Evolutionary conservation across 805 yeast species (phyloP).

Genomic region (Kazachstania bromeliacearum): DNA sequence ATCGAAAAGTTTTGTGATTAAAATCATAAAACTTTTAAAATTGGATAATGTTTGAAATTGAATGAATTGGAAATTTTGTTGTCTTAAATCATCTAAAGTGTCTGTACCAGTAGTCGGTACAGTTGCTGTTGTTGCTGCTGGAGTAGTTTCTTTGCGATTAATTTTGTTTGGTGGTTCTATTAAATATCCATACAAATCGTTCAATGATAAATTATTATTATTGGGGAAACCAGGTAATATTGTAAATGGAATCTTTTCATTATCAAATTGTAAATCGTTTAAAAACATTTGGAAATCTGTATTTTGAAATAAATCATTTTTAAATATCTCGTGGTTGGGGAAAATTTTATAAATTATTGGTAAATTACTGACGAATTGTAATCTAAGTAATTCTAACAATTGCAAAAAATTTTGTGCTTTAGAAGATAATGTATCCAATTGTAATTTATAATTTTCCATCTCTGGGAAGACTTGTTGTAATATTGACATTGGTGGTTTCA

Average conservation of each 20-base stretch:
- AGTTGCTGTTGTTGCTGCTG: neutral
- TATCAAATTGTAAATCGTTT: conserved; percentile 8
- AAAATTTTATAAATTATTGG: conserved; percentile 23
- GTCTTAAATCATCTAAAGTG: conserved; percentile 5
- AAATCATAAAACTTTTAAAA: conserved; percentile 17
- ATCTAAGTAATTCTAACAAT: conserved; percentile 18
- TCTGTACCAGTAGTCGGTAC: neutral
- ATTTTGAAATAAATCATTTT: conserved; percentile 16
- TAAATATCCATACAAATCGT: conserved; percentile 7
- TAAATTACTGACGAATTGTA: conserved; percentile 16
- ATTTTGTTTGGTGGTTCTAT: conserved; percentile 13
- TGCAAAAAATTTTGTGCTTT: conserved; percentile 15
- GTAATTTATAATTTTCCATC: conserved; percentile 17
- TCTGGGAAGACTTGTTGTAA: conserved; percentile 26
- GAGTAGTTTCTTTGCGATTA: too few species aligned
- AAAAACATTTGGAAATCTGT: conserved; percentile 20
- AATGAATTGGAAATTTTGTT: conserved; percentile 16
- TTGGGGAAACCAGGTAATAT: conserved; percentile 9
- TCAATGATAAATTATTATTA: neutral
- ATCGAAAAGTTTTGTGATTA: conserved; percentile 22
- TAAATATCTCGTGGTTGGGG: conserved; percentile 26
- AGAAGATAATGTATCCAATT: conserved; percentile 8
- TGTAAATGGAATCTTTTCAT: conserved; percentile 6
- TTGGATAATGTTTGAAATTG: conserved; percentile 23
- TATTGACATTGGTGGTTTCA: conserved; percentile 10